Evolutionary conservation across 352 stramenopile species (phyloP), one percentile per base, ranked within the genome.

Genomic region (Globisporangium nodosum): DNA sequence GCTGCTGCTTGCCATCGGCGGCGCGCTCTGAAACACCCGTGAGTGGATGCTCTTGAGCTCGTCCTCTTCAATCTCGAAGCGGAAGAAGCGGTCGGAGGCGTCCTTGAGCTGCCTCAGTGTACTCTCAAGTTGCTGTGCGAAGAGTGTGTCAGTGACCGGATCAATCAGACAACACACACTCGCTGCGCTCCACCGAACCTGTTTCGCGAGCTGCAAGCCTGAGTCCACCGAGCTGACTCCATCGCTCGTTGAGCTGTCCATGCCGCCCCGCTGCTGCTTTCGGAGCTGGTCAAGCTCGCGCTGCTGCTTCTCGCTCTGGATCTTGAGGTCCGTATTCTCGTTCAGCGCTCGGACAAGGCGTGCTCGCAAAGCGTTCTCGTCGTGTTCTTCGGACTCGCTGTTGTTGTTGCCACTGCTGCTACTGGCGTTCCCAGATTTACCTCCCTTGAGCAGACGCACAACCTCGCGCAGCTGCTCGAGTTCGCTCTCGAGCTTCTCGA

Each of bases 51-150:
- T 42, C 58, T 92, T 87, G 50, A 97, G 79, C 56, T 97, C 85
- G 52, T 97, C 88, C 67, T 98, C 89, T 66, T 97, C 90, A 48
- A 98, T 96, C 61, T 98, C 90, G 69, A 97, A 97, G 61, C 85
- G 81, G 64, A 97, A 97, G 62, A 97, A 97, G 13, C 78, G 72
- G 56, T 94, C 80, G 0, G 78, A 89, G 0, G 79, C 81, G 20
- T 92, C 84, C 64, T 88, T 89, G 3, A 94, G 63, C 51, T 90
- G 84, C 18, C 63, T 64, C 31, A 94, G 49, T 1, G 78, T 81
- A 15, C 39, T 71, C 62, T 93, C 80, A 33, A 94, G 61, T 70
- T 86, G 75, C 81, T 89, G 63, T 43, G 16, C 12, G 2, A 6
- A 33, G 49, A 15, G 11, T 49, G 18, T 11, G 12, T 27, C 15